Base-by-base conservation (phyloP, 129 eudicot genomes). In the Flaveria linearis region DNA sequence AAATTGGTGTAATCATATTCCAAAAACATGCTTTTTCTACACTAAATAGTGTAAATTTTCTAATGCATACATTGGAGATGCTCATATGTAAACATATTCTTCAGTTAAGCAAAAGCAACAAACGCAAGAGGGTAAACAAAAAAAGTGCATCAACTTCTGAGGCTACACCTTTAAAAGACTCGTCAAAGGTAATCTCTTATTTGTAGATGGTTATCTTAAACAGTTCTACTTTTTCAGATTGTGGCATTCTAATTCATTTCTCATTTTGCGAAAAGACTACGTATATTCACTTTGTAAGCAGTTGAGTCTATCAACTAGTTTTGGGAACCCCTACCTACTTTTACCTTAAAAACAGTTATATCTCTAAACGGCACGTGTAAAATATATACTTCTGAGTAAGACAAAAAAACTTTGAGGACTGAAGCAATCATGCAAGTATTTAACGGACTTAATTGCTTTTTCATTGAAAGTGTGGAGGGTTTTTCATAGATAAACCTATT, bases 61-160 rank as follows among this genome's bases (percentile, higher is more conserved):
- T 63, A 15, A 43, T 30, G 46, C 46, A 63, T 63, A 15, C 22
- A 33, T 63, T 63, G 20, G 18, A 33, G 10, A 63, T 33, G 18
- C 69, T 75, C 36, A 62, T 16, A 72, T 64, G 18, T 64, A 41
- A 50, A 43, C 50, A 17, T 76, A 65, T 65, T 79, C 66, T 63
- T 41, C 92, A 84, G 96, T 74, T 87, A 39, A 83, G 79, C 76
- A 86, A 90, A 82, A 92, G 91, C 14, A 92, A 74, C 68, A 93
- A 88, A 88, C 96, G 97, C 39, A 91, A 85, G 85, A 88, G 97
- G 82, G 83, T 17, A 3, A 60, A 83, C 83, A 90, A 86, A 74
- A 72, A 80, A 25, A 77, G 80, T 68, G 67, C 72, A 80, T 87
- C 97, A 23, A 28, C 78, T 17, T 78, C 91, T 43, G 91, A 71